A percentile compares a stretch with the other conserved stretches of the same genome.
phyloP scores from a whole-genome alignment of 2,329 filamentous ascomycete species.

The Exophiala bonariae region DNA sequence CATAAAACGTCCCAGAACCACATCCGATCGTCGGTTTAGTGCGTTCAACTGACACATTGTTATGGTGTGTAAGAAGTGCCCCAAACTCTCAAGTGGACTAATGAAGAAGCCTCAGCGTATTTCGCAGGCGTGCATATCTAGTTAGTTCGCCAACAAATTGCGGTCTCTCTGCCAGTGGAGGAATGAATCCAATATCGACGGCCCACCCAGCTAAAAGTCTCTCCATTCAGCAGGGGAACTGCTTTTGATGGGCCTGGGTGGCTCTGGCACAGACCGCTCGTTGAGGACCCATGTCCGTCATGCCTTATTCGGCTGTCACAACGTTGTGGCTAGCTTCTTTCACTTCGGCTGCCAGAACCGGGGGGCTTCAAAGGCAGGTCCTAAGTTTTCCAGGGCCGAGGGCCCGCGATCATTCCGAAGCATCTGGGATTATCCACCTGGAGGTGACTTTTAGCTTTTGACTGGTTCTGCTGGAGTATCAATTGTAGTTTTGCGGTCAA shows the following conservation, averaged over 20 bases:
- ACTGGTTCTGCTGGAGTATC: constrained; percentile 13
- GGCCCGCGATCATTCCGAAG: constrained; percentile 21
- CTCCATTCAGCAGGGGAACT: no score
- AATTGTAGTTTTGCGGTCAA: constrained; percentile 9
- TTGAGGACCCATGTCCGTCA: constrained; percentile 13
- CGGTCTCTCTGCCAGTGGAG: no score
- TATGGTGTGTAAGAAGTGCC: no score
- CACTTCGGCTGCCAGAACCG: constrained; percentile 26
- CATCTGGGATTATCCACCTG: constrained; percentile 6
- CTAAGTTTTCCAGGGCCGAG: constrained; percentile 15
- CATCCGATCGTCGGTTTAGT: no score
- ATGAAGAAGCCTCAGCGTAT: no score
- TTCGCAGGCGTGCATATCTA: no score
- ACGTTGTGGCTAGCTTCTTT: constrained; percentile 26
- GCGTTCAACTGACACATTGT: no score
- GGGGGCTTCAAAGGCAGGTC: constrained; percentile 12
- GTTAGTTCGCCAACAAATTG: no score
- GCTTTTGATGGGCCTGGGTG: constrained; percentile 13
- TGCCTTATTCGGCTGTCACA: constrained; percentile 22
- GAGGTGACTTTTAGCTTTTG: constrained; percentile 12
- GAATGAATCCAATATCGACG: no score
- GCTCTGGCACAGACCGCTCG: constrained; percentile 6
- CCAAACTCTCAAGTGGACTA: no score
- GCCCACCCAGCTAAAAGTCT: no score
- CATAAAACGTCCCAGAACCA: no score